These are phyloP conservation scores for Fraxinus paxiana DNA, from an alignment of 305 asterid genomes.

Conservation along the genomic window DNA sequence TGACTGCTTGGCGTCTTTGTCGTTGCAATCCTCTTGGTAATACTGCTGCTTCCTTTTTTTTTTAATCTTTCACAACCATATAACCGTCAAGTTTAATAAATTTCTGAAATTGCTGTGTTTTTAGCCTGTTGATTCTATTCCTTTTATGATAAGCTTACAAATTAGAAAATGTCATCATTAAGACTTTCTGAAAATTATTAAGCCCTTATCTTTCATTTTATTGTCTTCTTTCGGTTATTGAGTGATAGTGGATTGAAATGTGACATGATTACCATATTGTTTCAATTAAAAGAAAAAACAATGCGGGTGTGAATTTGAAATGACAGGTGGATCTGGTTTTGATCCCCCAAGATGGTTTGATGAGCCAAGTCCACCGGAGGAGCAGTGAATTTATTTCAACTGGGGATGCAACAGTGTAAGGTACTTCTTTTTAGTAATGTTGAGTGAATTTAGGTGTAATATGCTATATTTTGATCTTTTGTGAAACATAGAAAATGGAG, in stretches of 20 bases:
- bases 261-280: neutral
- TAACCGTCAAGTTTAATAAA: neutral
- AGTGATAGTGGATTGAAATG: neutral
- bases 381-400: slow-evolving; percentile 31
- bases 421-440: slow-evolving; percentile 11
- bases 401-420: slow-evolving; percentile 10
- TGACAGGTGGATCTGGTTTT: slow-evolving; percentile 81
- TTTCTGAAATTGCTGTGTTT: neutral
- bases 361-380: slow-evolving; percentile 53
- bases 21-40: slow-evolving; percentile 92
- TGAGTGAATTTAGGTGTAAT: neutral
- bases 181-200: neutral
- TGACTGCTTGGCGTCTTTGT: slow-evolving; percentile 87
- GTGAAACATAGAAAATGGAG: neutral
- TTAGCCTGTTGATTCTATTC: neutral
- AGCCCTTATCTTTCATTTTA: neutral
- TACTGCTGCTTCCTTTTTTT: neutral
- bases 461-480: neutral
- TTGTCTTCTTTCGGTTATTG: neutral
- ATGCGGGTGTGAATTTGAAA: neutral
- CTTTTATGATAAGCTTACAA: neutral
- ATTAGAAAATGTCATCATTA: neutral
- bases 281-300: neutral
- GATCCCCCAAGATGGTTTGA: slow-evolving; percentile 97
- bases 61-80: neutral